phyloP scores from a whole-genome alignment of 768 basidiomycete species.

The Botryobasidium botryosum region DNA sequence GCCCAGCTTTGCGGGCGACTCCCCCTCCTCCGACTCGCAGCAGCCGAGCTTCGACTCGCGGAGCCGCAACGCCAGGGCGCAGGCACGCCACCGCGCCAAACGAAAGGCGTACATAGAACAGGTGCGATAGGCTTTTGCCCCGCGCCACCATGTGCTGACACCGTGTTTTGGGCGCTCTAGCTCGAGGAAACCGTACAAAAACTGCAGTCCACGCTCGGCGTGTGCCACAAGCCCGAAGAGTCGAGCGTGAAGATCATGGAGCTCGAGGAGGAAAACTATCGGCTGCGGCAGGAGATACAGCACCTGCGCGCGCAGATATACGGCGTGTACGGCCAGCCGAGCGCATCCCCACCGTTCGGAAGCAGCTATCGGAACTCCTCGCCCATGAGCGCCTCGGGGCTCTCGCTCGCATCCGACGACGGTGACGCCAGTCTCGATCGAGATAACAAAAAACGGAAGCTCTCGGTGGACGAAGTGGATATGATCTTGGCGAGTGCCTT shows the following conservation, averaged over 20 bases:
- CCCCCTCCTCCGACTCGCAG: not conserved
- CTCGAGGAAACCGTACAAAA: conserved; percentile 76
- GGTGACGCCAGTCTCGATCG: not conserved
- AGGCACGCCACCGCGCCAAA: conserved; percentile 81
- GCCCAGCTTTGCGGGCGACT: not conserved
- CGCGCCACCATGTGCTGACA: not conserved
- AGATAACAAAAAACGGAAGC: conserved; percentile 4
- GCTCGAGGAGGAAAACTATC: conserved; percentile 62
- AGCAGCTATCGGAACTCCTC: conserved; percentile 43
- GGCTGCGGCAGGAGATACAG: conserved; percentile 42
- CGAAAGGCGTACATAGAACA: conserved; percentile 88
- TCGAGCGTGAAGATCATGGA: conserved; percentile 22
- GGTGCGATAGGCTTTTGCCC: conserved; percentile 25
- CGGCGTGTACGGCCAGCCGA: not conserved
- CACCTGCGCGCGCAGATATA: conserved; percentile 19
- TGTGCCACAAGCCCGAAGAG: not conserved
- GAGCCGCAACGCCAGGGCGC: conserved; percentile 75
- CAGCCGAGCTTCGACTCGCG: not conserved
- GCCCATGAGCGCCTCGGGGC: not conserved
- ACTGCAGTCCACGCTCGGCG: conserved; percentile 35
- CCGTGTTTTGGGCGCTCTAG: conserved; percentile 23
- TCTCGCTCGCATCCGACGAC: not conserved
- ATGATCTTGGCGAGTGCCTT: conserved; percentile 72
- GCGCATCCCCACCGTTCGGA: no score
- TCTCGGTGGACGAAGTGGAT: conserved; percentile 29